These are phyloP conservation scores for Hericium erinaceus DNA, from an alignment of 768 basidiomycete genomes.

Conservation along the genomic window DNA sequence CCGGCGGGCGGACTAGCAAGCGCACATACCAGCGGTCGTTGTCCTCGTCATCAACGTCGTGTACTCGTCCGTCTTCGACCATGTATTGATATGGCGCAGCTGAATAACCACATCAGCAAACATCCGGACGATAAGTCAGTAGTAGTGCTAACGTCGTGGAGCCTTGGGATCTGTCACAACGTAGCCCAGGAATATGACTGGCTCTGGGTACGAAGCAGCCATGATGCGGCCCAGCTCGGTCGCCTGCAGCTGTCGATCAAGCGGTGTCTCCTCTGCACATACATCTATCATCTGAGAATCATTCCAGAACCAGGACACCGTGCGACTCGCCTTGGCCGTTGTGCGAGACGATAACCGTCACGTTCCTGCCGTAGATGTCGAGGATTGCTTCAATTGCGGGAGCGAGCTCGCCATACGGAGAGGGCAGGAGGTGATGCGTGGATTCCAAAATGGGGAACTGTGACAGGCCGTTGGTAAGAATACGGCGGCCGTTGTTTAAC, in stretches of 20 bases:
- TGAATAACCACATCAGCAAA: conserved; percentile 18
- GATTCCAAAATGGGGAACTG: conserved; percentile 86
- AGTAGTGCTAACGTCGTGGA: conserved; percentile 40
- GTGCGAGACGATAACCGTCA: conserved; percentile 81
- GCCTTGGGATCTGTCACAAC: conserved; percentile 66
- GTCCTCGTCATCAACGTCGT: conserved; percentile 74
- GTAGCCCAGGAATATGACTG: conserved; percentile 76
- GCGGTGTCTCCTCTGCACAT: conserved; percentile 66
- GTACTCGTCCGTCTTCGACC: conserved; percentile 66
- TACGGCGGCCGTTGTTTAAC: background rate
- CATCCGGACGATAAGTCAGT: background rate
- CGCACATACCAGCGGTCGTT: conserved; percentile 54
- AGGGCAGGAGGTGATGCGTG: conserved; percentile 79
- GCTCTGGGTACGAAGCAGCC: conserved; percentile 55
- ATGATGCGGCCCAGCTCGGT: conserved; percentile 75
- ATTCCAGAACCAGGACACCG: background rate
- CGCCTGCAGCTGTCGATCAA: conserved; percentile 85
- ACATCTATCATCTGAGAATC: background rate
- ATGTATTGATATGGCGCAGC: conserved; percentile 72
- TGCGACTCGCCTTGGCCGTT: conserved; percentile 74
- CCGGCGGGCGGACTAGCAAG: background rate
- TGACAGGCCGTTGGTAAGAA: background rate
- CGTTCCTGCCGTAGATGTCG: conserved; percentile 66
- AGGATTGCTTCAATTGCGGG: conserved; percentile 84
- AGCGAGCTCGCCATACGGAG: conserved; percentile 78